Percentiles rank a stretch among this genome's conserved stretches.
These are phyloP conservation scores for Cyberlindnera meyerae DNA, from an alignment of 805 yeast species.

Conservation along the genomic window DNA sequence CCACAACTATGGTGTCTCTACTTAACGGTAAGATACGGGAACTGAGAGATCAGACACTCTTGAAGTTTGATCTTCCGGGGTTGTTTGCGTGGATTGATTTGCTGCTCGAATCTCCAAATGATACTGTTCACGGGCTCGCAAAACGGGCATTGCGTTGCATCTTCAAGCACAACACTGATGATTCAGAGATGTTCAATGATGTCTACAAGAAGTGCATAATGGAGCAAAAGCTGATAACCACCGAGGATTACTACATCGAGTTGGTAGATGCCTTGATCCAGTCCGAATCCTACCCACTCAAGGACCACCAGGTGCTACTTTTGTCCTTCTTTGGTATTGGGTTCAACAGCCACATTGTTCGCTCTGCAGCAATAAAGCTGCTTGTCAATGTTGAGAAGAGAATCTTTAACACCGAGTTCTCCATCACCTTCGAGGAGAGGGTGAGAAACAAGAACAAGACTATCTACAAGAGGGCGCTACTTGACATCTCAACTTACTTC, in stretches of 20 bases:
- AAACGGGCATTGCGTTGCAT: constrained; percentile 66
- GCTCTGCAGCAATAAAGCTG: constrained; percentile 70
- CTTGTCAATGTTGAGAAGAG: constrained; percentile 60
- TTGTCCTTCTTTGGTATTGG: constrained; percentile 78
- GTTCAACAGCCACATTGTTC: constrained; percentile 58
- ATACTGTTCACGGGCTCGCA: constrained; percentile 57
- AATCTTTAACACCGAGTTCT: constrained; percentile 47
- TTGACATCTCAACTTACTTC: constrained; percentile 69
- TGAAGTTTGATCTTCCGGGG: constrained; percentile 67
- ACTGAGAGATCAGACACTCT: constrained; percentile 42
- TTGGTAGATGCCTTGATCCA: constrained; percentile 60
- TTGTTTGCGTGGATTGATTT: constrained; percentile 80
- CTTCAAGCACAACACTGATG: constrained; percentile 52
- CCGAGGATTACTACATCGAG: constrained; percentile 66
- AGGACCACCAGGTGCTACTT: constrained; percentile 65
- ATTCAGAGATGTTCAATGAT: constrained; percentile 46
- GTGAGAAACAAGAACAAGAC: constrained; percentile 72
- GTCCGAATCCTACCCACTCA: constrained; percentile 40
- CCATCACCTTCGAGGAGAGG: constrained; percentile 60
- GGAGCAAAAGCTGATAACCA: constrained; percentile 45
- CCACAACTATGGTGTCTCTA: constrained; percentile 80
- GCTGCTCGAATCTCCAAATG: constrained; percentile 55
- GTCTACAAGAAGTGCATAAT: constrained; percentile 71
- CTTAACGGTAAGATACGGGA: constrained; percentile 68
- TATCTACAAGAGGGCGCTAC: constrained; percentile 81